Evolutionary conservation across 1,284 basidiomycete genomes (phyloP), one percentile per base, ranked within the genome.

Genomic region (Veloporphyrellus conicus): DNA sequence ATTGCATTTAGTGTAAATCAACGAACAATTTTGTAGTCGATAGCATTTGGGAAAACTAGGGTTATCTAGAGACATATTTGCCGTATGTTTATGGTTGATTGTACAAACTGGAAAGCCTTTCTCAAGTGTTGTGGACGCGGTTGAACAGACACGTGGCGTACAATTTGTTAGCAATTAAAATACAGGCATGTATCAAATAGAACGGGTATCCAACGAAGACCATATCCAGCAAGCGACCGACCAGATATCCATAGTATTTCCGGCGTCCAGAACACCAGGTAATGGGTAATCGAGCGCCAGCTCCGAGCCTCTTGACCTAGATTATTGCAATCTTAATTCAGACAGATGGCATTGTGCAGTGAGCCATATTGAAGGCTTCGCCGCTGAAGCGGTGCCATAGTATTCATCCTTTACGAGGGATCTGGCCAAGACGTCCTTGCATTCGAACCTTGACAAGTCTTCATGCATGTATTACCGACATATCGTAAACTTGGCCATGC

Each of bases 401-500:
- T 29, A 52, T 47, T 33, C 35, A 45, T 41, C 28, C 57, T 62
- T 51, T 47, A 53, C 33, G 41, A 45, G n/a, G 8, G 23, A 25
- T 25, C 23, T 25, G 8, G 23, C 5, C 23, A 25, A 8, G n/a
- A 29, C 34, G 40, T 27, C 43, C 47, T 61, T 53, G 55, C 39
- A 49, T 48, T 54, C 50, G 4, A 47, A 61, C 58, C 62, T 64
- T 61, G 52, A 47, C 43, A 42, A 38, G 60, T 57, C 61, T 62
- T 66, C 62, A 59, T 54, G 60, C 58, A 66, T 62, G 60, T 64
- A 66, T 66, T 62, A 62, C 57, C 60, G 60, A 66, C 53, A 62
- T 39, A 65, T 68, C 38, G 62, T 66, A 49, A 67, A 66, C 66
- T 64, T 64, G 62, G 38, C 66, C 66, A 68, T 59, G 54, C 54